phyloP scores from a whole-genome alignment of 2,329 filamentous ascomycete genomes.

The Fusarium oxysporum region DNA sequence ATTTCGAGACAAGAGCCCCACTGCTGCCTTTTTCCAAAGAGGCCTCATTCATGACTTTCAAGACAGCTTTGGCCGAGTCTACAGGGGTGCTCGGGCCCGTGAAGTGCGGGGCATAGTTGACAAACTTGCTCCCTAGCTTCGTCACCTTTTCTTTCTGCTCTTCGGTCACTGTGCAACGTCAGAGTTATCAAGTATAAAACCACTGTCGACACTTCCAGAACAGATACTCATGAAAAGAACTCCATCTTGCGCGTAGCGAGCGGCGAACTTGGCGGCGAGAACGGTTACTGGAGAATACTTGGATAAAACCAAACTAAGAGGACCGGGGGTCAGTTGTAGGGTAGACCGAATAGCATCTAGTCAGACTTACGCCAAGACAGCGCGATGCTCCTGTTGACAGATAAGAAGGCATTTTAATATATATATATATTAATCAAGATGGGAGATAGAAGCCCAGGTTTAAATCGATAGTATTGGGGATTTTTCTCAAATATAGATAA shows the following conservation, averaged over 20 bases:
- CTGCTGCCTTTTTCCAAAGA: neutral
- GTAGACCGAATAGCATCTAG: rapidly evolving
- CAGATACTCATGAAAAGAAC: neutral
- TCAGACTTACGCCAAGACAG: neutral
- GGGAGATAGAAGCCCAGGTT: neutral
- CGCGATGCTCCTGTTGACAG: neutral
- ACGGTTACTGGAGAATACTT: neutral
- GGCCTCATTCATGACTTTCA: neutral
- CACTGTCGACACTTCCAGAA: neutral
- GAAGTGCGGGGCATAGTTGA: neutral
- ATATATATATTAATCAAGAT: rapidly evolving
- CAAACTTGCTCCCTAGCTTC: neutral
- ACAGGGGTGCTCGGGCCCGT: neutral
- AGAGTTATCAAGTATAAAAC: neutral
- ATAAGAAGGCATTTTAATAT: neutral
- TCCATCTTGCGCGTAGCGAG: neutral
- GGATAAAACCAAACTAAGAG: neutral
- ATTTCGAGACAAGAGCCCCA: neutral
- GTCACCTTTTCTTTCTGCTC: neutral
- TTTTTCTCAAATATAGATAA: too few relatives aligned
- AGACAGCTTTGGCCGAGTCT: neutral
- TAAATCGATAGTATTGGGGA: rapidly evolving
- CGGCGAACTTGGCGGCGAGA: neutral
- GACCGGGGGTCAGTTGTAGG: neutral
- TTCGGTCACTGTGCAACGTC: neutral